Percentiles rank a stretch among this genome's conserved stretches.
These are phyloP conservation scores for Parietichytrium sp. DNA, from an alignment of 108 stramenopile genomes.

Conservation along the genomic window DNA sequence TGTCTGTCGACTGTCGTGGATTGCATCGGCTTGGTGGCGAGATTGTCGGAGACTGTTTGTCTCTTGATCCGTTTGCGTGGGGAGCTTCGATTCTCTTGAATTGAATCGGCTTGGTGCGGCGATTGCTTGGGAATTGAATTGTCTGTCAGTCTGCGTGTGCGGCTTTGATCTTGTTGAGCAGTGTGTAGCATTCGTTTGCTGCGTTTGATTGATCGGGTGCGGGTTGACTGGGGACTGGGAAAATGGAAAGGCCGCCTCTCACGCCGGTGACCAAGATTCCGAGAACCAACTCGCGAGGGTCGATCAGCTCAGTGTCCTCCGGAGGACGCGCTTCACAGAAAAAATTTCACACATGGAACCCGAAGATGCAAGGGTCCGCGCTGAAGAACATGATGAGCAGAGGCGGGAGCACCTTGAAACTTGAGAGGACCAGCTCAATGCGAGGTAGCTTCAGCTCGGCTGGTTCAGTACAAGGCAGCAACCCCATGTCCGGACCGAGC, in stretches of 20 bases:
- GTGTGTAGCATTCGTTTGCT: too few relatives aligned
- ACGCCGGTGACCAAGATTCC: not conserved
- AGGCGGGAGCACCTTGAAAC: not conserved
- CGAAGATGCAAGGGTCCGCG: not conserved
- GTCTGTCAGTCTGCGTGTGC: too few relatives aligned
- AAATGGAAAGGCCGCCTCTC: constrained; percentile 27
- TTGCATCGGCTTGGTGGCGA: too few relatives aligned
- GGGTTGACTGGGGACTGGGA: not conserved
- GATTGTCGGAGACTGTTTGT: too few relatives aligned
- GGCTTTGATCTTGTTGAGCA: too few relatives aligned
- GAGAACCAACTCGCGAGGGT: not conserved
- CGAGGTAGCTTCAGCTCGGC: constrained; percentile 33
- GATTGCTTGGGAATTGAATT: too few relatives aligned
- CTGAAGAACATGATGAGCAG: not conserved
- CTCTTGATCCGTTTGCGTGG: too few relatives aligned
- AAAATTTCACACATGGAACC: constrained; percentile 30
- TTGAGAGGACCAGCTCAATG: not conserved
- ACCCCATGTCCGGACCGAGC: not conserved
- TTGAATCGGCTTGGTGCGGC: too few relatives aligned
- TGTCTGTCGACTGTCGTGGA: too few relatives aligned
- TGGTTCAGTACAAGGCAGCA: not conserved
- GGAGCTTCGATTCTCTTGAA: too few relatives aligned
- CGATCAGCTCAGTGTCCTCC: constrained; percentile 23
- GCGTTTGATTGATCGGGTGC: too few relatives aligned
- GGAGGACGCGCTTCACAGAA: not conserved